Conservation (phyloP, 2,329 filamentous ascomycete genomes). For the Xylariomycetidae sp. region DNA sequence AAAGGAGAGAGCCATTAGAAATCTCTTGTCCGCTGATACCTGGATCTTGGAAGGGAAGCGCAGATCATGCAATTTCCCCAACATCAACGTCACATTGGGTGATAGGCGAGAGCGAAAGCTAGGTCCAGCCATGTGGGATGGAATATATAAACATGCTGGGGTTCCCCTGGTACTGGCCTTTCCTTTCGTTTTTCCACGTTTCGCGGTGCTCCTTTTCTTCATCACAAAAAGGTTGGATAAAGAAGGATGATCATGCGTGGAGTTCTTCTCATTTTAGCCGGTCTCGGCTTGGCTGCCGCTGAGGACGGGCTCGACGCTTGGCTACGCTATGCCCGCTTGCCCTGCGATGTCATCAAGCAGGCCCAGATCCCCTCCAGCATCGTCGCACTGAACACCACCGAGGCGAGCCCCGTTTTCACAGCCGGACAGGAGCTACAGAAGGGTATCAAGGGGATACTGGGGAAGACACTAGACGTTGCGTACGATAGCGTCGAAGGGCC, state of each 20-base stretch:
- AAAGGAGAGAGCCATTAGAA: too few species aligned
- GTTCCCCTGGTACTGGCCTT: too few species aligned
- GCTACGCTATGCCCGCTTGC: conserved; percentile 57
- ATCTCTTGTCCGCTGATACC: too few species aligned
- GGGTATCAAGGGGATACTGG: conserved; percentile 54
- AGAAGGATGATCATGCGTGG: conserved; percentile 24
- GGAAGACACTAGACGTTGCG: conserved; percentile 35
- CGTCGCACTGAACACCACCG: conserved; percentile 48
- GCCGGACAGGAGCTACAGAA: conserved; percentile 55
- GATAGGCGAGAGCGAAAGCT: too few species aligned
- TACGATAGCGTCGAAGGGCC: conserved; percentile 14
- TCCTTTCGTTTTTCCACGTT: too few species aligned
- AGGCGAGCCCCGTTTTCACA: conserved; percentile 51
- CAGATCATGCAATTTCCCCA: too few species aligned
- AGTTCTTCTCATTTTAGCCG: conserved; percentile 21
- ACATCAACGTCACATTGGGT: too few species aligned
- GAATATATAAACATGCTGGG: too few species aligned
- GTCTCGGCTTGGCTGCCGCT: conserved; percentile 37
- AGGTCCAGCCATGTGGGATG: too few species aligned
- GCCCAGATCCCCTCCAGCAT: conserved; percentile 43
- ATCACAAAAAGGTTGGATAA: too few species aligned
- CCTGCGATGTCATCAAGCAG: conserved; percentile 31
- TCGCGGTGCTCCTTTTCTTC: too few species aligned
- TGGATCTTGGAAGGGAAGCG: too few species aligned
- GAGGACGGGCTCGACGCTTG: conserved; percentile 60